Base-by-base conservation (phyloP, 192 early-diverging fungal species). In the Coemansia sp. region DNA sequence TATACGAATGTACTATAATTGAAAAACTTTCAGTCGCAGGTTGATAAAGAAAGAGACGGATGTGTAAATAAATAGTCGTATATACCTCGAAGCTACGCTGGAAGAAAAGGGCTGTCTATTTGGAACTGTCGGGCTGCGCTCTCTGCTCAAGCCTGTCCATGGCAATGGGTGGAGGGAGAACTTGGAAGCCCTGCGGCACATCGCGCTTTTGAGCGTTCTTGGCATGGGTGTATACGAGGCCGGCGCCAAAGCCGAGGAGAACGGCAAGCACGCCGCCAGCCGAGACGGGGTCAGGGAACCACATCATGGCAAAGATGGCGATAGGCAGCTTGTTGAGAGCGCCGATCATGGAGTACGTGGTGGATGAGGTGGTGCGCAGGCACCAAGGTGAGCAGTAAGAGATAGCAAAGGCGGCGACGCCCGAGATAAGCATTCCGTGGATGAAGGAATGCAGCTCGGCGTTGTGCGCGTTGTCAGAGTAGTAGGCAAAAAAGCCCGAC, bases 271-370 rank as follows among this genome's bases (percentile, higher is more conserved):
- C 87, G 60, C 89, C 87, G 29, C 88, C 94, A 44, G 86, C 70
- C 0, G 92, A 92, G 18, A 93, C 84, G 15, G 87, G 85, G 60
- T 95, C 95, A 42, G 87, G 87, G 80, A 99, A 94, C 82, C 95
- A 97, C 11, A 99, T 38, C 82, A 99, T 98, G 33, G 95, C 94
- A 58, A 90, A 90, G 27, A 96, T 80, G 4, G 95, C 92, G 59
- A 99, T 93, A 14, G 97, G 97, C 32, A 99, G 80, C 68, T 99
- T 99, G 80, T 99, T 99, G 42, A 99, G 87, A 10, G 97, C 94
- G 10, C 97, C 97, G 26, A 94, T 94, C 97, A 99, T 99, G n/a
- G 86, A 88, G 70, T 91, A 93, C 0, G 91, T 93, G 22, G 91
- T 93, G 15, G 88, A 89, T 4, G 83, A 86, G 11, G 89, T 83